Evolutionary conservation across 1,284 basidiomycete species (phyloP).

Genomic region (Pterulicium gracile): DNA sequence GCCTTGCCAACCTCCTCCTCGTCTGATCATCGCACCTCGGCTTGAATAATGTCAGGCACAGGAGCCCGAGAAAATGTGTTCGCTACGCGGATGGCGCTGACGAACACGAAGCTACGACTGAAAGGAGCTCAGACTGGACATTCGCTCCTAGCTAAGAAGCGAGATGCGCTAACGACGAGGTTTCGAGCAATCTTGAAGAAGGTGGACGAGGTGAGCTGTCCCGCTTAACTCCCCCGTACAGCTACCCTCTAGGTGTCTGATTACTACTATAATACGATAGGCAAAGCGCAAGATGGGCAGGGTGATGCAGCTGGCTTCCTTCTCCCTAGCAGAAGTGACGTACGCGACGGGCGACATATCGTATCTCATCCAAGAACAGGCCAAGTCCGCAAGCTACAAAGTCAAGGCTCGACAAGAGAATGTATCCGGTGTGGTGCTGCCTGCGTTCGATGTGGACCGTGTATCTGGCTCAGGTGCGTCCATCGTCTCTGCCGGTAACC

Average conservation of each 20-base stretch:
- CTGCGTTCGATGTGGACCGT: slow-evolving; percentile 88
- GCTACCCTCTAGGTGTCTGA: slow-evolving; percentile 3
- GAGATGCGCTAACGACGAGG: slow-evolving; percentile 88
- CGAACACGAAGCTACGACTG: slow-evolving; percentile 85
- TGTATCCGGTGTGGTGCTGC: slow-evolving; percentile 95
- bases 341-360: slow-evolving; percentile 97
- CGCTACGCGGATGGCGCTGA: slow-evolving; percentile 91
- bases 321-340: slow-evolving; percentile 96
- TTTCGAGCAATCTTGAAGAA: slow-evolving; percentile 86
- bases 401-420: slow-evolving; percentile 97
- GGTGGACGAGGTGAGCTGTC: slow-evolving; percentile 90
- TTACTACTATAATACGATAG: slow-evolving; percentile 25
- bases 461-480: slow-evolving; percentile 68
- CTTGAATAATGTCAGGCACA: slow-evolving; percentile 66
- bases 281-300: slow-evolving; percentile 99
- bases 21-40: not conserved
- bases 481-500: not conserved
- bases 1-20: not conserved
- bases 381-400: slow-evolving; percentile 84
- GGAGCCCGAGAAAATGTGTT: slow-evolving; percentile 88
- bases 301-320: slow-evolving; percentile 97
- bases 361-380: slow-evolving; percentile 90
- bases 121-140: slow-evolving; percentile 98
- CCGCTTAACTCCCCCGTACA: slow-evolving; percentile 7
- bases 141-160: slow-evolving; percentile 93